These are phyloP conservation scores for Pouteria glomerata DNA, from an alignment of 148 eudicot genomes.

Conservation along the genomic window DNA sequence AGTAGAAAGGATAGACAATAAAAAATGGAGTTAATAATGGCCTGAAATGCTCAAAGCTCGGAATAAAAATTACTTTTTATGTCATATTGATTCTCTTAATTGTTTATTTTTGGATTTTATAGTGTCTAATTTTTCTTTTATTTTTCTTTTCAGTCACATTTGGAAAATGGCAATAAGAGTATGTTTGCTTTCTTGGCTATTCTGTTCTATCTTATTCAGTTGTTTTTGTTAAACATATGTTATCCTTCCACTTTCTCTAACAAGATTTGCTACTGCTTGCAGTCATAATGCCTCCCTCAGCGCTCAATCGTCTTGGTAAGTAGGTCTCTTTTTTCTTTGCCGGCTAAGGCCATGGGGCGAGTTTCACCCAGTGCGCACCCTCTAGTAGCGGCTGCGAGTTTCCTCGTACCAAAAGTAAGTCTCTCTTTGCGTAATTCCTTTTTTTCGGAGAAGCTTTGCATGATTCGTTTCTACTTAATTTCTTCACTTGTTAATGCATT, in stretches of 20 bases:
- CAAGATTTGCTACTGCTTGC: neutral
- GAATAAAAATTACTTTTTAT: neutral
- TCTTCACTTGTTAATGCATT: neutral
- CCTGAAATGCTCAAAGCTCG: neutral
- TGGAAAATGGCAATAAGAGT: conserved; percentile 24
- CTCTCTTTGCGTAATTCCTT: neutral
- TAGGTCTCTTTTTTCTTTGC: too few species aligned
- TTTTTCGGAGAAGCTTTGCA: too few species aligned
- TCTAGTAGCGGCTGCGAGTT: too few species aligned
- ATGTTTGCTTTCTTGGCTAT: conserved; percentile 1
- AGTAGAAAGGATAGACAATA: neutral
- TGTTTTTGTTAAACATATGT: neutral
- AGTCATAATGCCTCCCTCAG: conserved; percentile 32
- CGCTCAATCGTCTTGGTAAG: conserved; percentile 26
- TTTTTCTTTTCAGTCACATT: conserved; percentile 13
- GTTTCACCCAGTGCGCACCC: too few species aligned
- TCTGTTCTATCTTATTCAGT: neutral
- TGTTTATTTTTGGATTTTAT: neutral
- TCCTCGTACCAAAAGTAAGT: too few species aligned
- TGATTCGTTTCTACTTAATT: too few species aligned
- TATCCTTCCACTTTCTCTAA: neutral
- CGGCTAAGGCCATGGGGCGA: too few species aligned
- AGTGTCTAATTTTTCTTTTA: neutral
- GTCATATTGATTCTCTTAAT: neutral
- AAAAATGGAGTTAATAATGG: neutral